Conservation (phyloP, 2,329 filamentous ascomycete species). For the Aphanocladium album region DNA sequence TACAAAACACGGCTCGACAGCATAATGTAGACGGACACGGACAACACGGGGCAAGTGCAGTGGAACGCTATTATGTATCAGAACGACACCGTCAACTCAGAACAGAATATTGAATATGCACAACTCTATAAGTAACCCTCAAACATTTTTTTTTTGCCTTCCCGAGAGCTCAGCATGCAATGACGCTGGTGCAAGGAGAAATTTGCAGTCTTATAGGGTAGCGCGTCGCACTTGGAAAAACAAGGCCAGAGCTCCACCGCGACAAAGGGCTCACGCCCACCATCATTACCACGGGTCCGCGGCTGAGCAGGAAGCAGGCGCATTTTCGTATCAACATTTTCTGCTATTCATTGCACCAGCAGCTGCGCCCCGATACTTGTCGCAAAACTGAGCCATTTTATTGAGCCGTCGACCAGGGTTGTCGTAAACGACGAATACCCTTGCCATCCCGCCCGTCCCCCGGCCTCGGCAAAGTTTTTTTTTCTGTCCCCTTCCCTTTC, state of each 20-base stretch:
- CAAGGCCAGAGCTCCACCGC: constrained; percentile 4
- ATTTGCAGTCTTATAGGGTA: background rate
- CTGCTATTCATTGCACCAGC: background rate
- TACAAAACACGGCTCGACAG: no score
- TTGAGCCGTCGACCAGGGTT: background rate
- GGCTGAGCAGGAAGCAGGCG: background rate
- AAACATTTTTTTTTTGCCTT: background rate
- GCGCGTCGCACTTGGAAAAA: background rate
- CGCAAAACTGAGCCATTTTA: constrained; percentile 1
- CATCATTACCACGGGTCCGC: background rate
- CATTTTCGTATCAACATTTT: background rate
- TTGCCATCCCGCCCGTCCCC: background rate
- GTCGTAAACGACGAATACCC: background rate
- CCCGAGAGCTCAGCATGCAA: background rate
- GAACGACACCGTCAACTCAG: no score
- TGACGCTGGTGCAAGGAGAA: background rate
- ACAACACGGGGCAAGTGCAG: no score
- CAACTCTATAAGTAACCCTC: no score
- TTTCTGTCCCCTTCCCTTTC: background rate
- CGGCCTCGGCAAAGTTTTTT: background rate
- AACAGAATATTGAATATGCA: no score
- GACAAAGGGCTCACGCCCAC: background rate
- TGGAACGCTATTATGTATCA: no score
- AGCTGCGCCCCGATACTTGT: background rate
- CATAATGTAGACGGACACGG: no score